Base-by-base conservation (phyloP, 1,284 basidiomycete genomes). In the Cryptococcus deneoformans region DNA sequence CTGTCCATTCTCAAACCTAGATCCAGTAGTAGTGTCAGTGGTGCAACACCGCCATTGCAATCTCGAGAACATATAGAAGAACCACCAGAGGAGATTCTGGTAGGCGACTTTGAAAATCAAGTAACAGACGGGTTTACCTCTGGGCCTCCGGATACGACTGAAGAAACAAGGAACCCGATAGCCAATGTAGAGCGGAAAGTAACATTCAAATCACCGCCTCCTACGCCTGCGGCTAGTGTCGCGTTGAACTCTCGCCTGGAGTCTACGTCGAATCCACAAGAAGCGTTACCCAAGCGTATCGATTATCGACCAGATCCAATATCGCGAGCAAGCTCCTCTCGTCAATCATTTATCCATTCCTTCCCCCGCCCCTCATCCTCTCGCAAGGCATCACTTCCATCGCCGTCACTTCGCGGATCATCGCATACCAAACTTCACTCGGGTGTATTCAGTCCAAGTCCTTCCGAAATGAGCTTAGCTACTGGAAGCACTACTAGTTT, bases 221-320 rank as follows among this genome's bases (percentile, higher is more conserved):
- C 69, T 1, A 71, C 69, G n/a, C 69, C 68, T 5, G 63, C 68
- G 1, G 54, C 66, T 1, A 69, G 68, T 40, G 60, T 67, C 3
- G 54, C 67, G 1, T 47, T 70, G 38, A 62, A 67, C 35, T 29
- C 29, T 29, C 29, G 29, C 29, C 29, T 29, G 29, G 29, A 5
- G 3, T 29, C 29, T 29, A 29, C 29, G 29, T 29, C 29, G 29
- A 5, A 5, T 29, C 29, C 29, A 29, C 29, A 29, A 29, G 29
- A 29, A 29, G 29, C 5, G 29, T 29, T 29, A 29, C 29, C 29
- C 29, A 29, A 29, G 29, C 29, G 29, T 29, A 29, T 5, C 29
- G 29, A 29, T 29, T 29, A 29, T 29, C 29, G 29, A 29, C 29
- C 29, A 5, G 29, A 29, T 29, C 29, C 29, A 29, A 5, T 34